A percentile compares a stretch with the other conserved stretches of the same genome.
Evolutionary conservation across 495 filamentous ascomycete genomes (phyloP).

Genomic region (Neurospora sublineolata): DNA sequence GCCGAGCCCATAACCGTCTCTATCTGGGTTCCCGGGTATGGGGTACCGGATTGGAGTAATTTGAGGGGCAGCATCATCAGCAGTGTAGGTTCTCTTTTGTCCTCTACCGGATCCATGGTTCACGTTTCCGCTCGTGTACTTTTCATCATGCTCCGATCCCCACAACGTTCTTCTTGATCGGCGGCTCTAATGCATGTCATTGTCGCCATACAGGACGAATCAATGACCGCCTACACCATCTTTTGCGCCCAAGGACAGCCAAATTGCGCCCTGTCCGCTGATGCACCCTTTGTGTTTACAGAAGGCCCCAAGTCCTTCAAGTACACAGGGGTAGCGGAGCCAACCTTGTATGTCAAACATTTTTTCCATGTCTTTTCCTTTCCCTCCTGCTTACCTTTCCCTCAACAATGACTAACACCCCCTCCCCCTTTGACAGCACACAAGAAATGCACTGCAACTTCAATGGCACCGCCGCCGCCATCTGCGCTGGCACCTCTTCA

Average conservation of each 20-base stretch:
- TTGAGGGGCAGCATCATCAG: constrained; percentile 28
- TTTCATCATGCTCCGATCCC: neutral
- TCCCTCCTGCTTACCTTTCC: neutral
- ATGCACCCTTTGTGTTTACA: constrained; percentile 27
- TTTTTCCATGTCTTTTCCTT: neutral
- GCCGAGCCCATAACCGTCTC: constrained; percentile 19
- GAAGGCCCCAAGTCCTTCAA: constrained; percentile 26
- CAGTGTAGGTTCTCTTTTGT: constrained; percentile 15
- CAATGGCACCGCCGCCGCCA: constrained; percentile 21
- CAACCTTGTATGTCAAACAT: constrained; percentile 16
- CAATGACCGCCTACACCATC: constrained; percentile 26
- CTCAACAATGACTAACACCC: neutral
- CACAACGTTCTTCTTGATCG: neutral
- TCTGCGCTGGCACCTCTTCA: constrained; percentile 28
- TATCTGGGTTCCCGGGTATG: constrained; percentile 25
- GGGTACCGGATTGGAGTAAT: constrained; percentile 12
- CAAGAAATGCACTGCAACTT: constrained; percentile 23
- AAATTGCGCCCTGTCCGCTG: constrained; percentile 16
- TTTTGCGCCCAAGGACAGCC: constrained; percentile 25
- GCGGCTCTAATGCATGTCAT: neutral
- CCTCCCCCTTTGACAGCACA: constrained; percentile 15
- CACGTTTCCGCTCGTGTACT: neutral
- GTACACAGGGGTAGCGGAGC: constrained; percentile 15
- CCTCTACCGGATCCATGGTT: neutral
- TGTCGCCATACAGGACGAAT: constrained; percentile 13